A percentile compares a stretch with the other conserved stretches of the same genome.
phyloP scores from a whole-genome alignment of 495 filamentous ascomycete genomes.

The Penicillium canariense region DNA sequence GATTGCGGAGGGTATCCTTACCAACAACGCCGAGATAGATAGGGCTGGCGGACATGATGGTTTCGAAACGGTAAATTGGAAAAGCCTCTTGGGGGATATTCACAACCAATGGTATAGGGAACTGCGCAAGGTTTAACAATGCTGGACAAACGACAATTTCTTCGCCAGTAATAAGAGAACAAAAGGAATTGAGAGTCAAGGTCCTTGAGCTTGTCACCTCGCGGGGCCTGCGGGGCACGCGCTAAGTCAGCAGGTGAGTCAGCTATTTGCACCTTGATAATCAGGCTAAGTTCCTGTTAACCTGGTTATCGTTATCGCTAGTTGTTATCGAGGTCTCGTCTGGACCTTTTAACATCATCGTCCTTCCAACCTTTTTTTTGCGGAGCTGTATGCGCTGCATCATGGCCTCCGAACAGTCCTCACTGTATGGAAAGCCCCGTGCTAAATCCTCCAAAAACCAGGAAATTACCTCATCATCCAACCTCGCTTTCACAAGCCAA shows the following conservation, averaged over 20 bases:
- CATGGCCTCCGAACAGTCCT: constrained; percentile 23
- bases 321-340: neutral
- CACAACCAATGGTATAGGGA: neutral
- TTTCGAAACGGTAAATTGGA: neutral
- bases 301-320: constrained; percentile 1
- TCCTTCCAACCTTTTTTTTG: neutral
- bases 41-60: constrained; percentile 39
- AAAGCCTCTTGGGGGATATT: neutral
- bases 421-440: constrained; percentile 75
- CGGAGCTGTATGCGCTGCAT: neutral
- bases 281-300: neutral
- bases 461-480: constrained; percentile 66
- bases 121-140: neutral
- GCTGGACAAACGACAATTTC: neutral
- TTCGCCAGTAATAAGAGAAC: neutral
- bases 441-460: constrained; percentile 46
- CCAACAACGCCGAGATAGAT: constrained; percentile 51
- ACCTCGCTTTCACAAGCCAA: constrained; percentile 75
- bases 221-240: constrained; percentile 10
- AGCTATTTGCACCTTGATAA: constrained; percentile 2
- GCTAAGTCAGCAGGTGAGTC: constrained; percentile 7
- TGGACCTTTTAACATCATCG: neutral
- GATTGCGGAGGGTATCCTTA: constrained; percentile 19
- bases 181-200: constrained; percentile 1
- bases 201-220: constrained; percentile 7